phyloP scores from a whole-genome alignment of 23 red algal species.

The Gracilaria vermiculophylla region DNA sequence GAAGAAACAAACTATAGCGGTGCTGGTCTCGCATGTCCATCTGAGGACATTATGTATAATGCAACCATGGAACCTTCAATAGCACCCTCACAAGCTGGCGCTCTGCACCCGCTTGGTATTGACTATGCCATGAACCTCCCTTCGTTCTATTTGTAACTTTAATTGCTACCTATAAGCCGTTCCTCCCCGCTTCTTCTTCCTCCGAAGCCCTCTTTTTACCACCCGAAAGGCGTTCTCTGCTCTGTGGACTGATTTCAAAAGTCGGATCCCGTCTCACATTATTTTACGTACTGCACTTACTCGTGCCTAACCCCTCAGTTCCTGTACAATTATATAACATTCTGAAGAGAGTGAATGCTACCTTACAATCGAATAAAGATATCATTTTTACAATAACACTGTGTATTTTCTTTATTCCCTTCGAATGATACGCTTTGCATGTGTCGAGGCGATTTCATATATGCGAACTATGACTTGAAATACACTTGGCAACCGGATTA shows the following conservation, averaged over 20 bases:
- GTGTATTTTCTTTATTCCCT: background rate
- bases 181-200: background rate
- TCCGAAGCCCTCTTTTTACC: too few species aligned
- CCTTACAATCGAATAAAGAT: background rate
- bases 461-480: too few species aligned
- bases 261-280: background rate
- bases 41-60: background rate
- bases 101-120: background rate
- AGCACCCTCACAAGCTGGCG: background rate
- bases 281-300: constrained; percentile 18
- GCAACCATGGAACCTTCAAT: background rate
- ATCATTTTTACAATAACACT: background rate
- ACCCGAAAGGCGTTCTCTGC: too few species aligned
- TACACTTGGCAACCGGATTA: too few species aligned
- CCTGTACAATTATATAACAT: background rate
- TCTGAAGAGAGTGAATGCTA: background rate
- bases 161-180: too few species aligned
- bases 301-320: background rate
- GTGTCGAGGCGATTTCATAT: too few species aligned
- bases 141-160: constrained; percentile 21
- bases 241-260: background rate
- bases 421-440: background rate
- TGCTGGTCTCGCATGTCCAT: background rate
- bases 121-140: constrained; percentile 7
- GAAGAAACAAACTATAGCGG: background rate